Evolutionary conservation across 2,329 filamentous ascomycete genomes (phyloP).

Genomic region (Juglanconis juglandina): DNA sequence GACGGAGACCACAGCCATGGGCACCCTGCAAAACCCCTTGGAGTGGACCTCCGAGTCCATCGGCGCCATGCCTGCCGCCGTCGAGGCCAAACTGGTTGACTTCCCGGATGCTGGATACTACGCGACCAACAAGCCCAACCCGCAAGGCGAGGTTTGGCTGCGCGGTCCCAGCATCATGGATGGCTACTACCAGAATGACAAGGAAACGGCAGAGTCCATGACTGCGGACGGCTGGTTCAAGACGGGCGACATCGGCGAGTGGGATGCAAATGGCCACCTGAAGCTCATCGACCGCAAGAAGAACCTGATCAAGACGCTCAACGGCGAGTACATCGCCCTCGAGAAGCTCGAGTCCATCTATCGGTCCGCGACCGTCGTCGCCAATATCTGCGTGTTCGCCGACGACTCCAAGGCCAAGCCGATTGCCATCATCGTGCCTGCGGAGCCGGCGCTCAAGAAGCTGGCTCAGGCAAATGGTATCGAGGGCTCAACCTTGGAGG

Average conservation of each 20-base stretch:
- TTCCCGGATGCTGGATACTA: slow-evolving; percentile 80
- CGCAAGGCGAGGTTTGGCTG: slow-evolving; percentile 87
- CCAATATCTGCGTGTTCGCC: slow-evolving; percentile 56
- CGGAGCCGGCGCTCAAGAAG: slow-evolving; percentile 53
- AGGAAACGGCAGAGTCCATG: slow-evolving; percentile 70
- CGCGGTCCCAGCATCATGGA: slow-evolving; percentile 68
- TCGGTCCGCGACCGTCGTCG: slow-evolving; percentile 47
- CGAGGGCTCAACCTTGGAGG: slow-evolving; percentile 56
- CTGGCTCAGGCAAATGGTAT: slow-evolving; percentile 42
- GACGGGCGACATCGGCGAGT: slow-evolving; percentile 82
- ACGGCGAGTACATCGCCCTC: slow-evolving; percentile 78
- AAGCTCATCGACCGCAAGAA: slow-evolving; percentile 82
- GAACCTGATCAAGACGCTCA: slow-evolving; percentile 80
- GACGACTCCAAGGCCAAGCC: slow-evolving; percentile 49
- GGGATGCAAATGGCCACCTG: slow-evolving; percentile 67
- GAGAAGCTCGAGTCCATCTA: slow-evolving; percentile 64
- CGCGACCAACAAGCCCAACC: slow-evolving; percentile 68
- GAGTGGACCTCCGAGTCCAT: slow-evolving; percentile 74
- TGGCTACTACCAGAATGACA: slow-evolving; percentile 73
- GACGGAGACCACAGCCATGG: slow-evolving; percentile 80
- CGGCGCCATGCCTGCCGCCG: slow-evolving; percentile 68
- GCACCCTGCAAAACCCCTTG: slow-evolving; percentile 69
- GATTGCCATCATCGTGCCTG: slow-evolving; percentile 54
- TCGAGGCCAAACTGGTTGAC: slow-evolving; percentile 84
- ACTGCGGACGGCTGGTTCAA: slow-evolving; percentile 80